These are phyloP conservation scores for Xylaria intraflava DNA, from an alignment of 495 filamentous ascomycete genomes.

Conservation along the genomic window DNA sequence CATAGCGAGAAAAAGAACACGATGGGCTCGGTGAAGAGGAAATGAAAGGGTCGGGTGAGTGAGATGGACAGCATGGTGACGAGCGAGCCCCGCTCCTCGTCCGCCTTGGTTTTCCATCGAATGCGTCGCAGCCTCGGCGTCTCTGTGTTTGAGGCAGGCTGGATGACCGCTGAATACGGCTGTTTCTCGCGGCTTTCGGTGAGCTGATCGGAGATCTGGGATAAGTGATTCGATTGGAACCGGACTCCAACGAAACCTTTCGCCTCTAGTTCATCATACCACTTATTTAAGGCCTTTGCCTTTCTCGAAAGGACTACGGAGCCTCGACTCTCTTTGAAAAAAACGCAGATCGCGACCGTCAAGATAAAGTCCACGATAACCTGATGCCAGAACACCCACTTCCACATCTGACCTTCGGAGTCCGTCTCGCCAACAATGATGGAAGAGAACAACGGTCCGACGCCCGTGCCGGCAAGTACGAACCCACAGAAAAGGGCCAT, in stretches of 20 bases:
- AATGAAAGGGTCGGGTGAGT: conserved; percentile 71
- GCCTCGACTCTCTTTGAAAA: conserved; percentile 79
- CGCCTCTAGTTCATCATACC: conserved; percentile 67
- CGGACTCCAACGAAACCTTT: conserved; percentile 59
- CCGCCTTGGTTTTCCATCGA: conserved; percentile 77
- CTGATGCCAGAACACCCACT: conserved; percentile 89
- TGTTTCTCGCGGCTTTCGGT: conserved; percentile 23
- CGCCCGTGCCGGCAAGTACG: conserved; percentile 73
- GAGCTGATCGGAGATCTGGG: not conserved
- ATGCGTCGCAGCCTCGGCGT: conserved; percentile 47
- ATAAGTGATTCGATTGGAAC: conserved; percentile 10
- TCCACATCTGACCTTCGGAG: conserved; percentile 49
- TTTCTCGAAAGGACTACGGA: conserved; percentile 75
- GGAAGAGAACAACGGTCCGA: conserved; percentile 68
- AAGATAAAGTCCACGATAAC: conserved; percentile 60
- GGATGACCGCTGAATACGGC: conserved; percentile 24
- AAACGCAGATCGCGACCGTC: conserved; percentile 54
- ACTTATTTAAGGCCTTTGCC: conserved; percentile 64
- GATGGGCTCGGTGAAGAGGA: conserved; percentile 84
- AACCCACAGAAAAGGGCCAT: conserved; percentile 80
- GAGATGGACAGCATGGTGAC: conserved; percentile 68
- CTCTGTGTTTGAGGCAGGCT: not conserved
- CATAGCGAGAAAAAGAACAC: conserved; percentile 94
- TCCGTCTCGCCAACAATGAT: conserved; percentile 55
- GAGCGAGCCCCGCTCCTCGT: conserved; percentile 70